Evolutionary conservation across 306 rosid genomes (phyloP).

Genomic region (Castanopsis chinensis): DNA sequence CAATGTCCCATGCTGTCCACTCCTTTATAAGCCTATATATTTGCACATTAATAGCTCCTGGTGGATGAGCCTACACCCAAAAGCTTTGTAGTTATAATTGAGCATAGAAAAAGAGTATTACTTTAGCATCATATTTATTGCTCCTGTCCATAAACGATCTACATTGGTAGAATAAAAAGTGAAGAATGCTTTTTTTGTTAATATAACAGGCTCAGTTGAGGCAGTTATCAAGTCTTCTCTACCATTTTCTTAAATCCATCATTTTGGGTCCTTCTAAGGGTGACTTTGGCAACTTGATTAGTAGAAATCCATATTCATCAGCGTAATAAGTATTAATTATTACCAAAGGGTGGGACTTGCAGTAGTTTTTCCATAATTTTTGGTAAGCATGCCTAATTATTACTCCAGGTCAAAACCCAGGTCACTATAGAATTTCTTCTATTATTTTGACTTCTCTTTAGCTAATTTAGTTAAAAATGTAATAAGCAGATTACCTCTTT

Average conservation of each 20-base stretch:
- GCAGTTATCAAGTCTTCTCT: background rate
- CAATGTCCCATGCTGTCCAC: constrained; percentile 99
- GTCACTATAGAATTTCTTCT: background rate
- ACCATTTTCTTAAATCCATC: background rate
- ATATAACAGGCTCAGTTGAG: background rate
- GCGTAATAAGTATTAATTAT: background rate
- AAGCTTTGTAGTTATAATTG: background rate
- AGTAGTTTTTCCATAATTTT: background rate
- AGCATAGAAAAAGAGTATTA: background rate
- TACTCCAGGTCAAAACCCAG: too few species aligned
- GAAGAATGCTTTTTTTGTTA: background rate
- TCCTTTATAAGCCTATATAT: constrained; percentile 96
- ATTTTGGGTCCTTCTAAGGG: background rate
- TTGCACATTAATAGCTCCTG: constrained; percentile 87
- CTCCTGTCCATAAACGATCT: background rate
- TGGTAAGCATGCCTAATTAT: too few species aligned
- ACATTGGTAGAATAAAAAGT: background rate
- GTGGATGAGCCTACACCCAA: constrained; percentile 71
- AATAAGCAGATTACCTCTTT: constrained; percentile 59
- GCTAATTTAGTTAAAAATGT: background rate
- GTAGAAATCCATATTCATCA: background rate
- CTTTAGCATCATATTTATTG: background rate
- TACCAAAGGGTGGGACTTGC: background rate
- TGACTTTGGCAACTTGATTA: background rate
- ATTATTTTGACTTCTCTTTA: background rate